These are phyloP conservation scores for Pseudocercospora fijiensis DNA, from an alignment of 2,329 filamentous ascomycete species.

Conservation along the genomic window DNA sequence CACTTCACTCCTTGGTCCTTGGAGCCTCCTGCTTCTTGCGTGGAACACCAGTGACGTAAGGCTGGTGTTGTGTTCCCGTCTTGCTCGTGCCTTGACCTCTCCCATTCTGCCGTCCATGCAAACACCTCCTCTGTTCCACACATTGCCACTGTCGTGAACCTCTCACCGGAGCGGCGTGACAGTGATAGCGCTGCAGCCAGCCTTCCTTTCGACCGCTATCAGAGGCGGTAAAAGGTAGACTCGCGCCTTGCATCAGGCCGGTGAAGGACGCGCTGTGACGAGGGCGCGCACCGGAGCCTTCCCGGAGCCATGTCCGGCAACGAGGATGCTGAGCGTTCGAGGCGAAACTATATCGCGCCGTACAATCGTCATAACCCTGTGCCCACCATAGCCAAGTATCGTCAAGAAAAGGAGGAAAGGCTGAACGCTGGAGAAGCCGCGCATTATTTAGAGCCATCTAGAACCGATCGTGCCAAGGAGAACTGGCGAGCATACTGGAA, in stretches of 20 bases:
- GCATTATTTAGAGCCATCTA: conserved; percentile 29
- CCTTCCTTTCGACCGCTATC: not conserved
- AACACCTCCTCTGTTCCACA: not conserved
- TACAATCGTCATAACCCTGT: conserved; percentile 48
- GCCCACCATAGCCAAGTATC: conserved; percentile 49
- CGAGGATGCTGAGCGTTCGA: conserved; percentile 45
- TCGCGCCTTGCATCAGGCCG: not conserved
- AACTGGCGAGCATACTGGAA: conserved; percentile 30
- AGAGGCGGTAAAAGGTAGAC: not conserved
- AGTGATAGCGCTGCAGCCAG: not conserved
- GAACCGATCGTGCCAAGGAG: conserved; percentile 39
- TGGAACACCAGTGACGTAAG: not conserved
- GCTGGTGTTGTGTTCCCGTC: not conserved
- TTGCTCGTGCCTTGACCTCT: not conserved
- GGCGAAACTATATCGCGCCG: conserved; percentile 43
- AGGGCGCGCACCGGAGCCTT: not conserved
- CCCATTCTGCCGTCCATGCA: not conserved
- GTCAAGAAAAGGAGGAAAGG: conserved; percentile 48
- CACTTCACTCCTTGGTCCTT: not conserved
- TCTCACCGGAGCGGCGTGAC: conserved; percentile 1
- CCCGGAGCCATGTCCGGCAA: conserved; percentile 32
- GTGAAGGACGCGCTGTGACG: not conserved
- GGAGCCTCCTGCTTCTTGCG: not conserved
- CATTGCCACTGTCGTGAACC: not conserved
- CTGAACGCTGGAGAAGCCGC: conserved; percentile 29